These are phyloP conservation scores for Colletotrichum costaricense DNA, from an alignment of 2,329 filamentous ascomycete species.

Conservation along the genomic window DNA sequence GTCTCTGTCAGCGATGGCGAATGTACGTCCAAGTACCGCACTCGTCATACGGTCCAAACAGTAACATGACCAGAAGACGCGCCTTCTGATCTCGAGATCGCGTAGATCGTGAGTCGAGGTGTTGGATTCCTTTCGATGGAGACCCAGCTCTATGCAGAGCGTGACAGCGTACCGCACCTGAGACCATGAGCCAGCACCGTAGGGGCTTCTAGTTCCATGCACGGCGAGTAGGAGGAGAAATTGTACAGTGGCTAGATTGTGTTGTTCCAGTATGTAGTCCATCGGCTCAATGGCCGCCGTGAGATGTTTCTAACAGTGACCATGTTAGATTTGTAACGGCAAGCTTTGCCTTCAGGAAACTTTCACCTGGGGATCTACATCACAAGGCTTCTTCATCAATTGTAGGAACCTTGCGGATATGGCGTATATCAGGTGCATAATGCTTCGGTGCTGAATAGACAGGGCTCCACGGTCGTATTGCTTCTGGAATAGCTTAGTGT, in stretches of 20 bases:
- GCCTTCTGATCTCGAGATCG: constrained; percentile 42
- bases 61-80: constrained; percentile 49
- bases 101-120: constrained; percentile 7
- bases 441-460: constrained; percentile 39
- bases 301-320: constrained; percentile 38
- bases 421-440: constrained; percentile 42
- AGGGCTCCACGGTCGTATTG: constrained; percentile 37
- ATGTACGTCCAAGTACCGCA: constrained; percentile 46
- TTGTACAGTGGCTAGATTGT: constrained; percentile 46
- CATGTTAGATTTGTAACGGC: neutral
- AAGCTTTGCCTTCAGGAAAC: rapidly evolving
- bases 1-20: constrained; percentile 48
- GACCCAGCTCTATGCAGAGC: constrained; percentile 45
- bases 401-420: constrained; percentile 42
- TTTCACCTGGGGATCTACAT: constrained; percentile 40
- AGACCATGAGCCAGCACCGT: constrained; percentile 49
- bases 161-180: constrained; percentile 46
- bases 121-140: constrained; percentile 40
- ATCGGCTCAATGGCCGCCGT: constrained; percentile 44
- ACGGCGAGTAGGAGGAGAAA: constrained; percentile 46
- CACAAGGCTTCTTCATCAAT: constrained; percentile 39
- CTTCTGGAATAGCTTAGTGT: constrained; percentile 35
- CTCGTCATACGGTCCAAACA: constrained; percentile 48
- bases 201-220: constrained; percentile 46
- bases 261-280: constrained; percentile 46